phyloP scores from a whole-genome alignment of 1,139 yeast species.

The Taphrina wiesneri region DNA sequence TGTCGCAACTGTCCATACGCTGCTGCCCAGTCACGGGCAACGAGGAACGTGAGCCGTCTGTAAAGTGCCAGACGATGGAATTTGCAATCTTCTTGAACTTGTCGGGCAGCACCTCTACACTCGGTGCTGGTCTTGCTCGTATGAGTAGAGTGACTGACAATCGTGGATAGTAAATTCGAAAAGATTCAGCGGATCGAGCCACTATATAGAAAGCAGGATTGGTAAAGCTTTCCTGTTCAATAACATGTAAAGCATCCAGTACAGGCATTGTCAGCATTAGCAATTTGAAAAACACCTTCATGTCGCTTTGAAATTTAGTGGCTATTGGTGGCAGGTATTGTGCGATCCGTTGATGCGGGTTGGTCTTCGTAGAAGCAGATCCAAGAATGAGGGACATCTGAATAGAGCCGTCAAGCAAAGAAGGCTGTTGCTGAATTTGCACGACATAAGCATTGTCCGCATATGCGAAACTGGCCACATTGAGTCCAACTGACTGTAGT shows the following conservation, averaged over 20 bases:
- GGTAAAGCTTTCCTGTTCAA: constrained; percentile 6
- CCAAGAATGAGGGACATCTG: not conserved
- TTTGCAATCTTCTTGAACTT: not conserved
- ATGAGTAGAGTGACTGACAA: not conserved
- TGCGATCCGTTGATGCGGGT: constrained; percentile 17
- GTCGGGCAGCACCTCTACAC: constrained; percentile 4
- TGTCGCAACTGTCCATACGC: constrained; percentile 6
- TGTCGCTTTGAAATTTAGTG: not conserved
- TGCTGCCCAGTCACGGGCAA: not conserved
- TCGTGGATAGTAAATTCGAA: constrained; percentile 20
- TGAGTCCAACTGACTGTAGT: not conserved
- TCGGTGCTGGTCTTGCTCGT: constrained; percentile 16
- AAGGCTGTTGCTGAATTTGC: constrained; percentile 1
- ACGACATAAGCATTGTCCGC: constrained; percentile 2
- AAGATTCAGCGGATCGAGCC: constrained; percentile 8
- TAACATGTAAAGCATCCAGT: not conserved
- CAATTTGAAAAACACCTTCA: not conserved
- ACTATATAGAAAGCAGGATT: constrained; percentile 10
- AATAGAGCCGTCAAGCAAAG: not conserved
- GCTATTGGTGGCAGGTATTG: not conserved
- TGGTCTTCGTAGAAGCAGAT: not conserved
- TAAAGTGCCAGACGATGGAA: constrained; percentile 12
- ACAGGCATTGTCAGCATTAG: constrained; percentile 9
- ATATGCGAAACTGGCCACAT: not conserved
- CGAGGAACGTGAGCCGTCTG: constrained; percentile 12